Conservation (phyloP, 1,139 yeast species). For the Hanseniaspora uvarum region DNA sequence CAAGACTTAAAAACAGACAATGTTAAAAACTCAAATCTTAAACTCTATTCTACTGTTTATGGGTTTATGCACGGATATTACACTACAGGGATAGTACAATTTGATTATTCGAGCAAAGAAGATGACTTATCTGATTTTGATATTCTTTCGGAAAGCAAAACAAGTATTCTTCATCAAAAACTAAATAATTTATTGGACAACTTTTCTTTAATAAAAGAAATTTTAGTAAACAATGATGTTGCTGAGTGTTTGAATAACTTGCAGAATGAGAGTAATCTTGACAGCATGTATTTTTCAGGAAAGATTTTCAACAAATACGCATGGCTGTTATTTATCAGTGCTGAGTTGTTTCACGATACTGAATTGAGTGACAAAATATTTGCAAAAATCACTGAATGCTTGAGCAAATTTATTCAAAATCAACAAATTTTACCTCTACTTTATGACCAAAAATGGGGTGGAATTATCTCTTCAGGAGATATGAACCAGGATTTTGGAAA, state of each 20-base stretch:
- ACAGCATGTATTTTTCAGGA: slow-evolving; percentile 69
- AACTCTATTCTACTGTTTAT: slow-evolving; percentile 55
- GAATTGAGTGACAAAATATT: slow-evolving; percentile 40
- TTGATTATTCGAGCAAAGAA: background rate
- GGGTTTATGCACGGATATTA: slow-evolving; percentile 54
- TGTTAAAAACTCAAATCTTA: slow-evolving; percentile 32
- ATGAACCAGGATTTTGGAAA: slow-evolving; percentile 59
- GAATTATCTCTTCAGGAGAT: slow-evolving; percentile 57
- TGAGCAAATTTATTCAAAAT: slow-evolving; percentile 50
- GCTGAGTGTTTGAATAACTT: slow-evolving; percentile 37
- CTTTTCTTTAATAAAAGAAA: slow-evolving; percentile 35
- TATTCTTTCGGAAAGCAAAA: slow-evolving; percentile 31
- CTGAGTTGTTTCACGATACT: slow-evolving; percentile 44
- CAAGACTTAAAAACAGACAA: slow-evolving; percentile 33
- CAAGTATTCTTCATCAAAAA: slow-evolving; percentile 29
- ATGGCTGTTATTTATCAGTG: slow-evolving; percentile 53
- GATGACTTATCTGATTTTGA: slow-evolving; percentile 27
- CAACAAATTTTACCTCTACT: slow-evolving; percentile 46
- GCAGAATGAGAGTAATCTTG: slow-evolving; percentile 49
- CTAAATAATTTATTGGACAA: slow-evolving; percentile 31
- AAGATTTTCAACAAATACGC: slow-evolving; percentile 68
- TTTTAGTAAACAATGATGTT: slow-evolving; percentile 44
- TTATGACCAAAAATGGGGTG: slow-evolving; percentile 63
- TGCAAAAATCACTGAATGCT: slow-evolving; percentile 47
- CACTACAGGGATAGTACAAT: slow-evolving; percentile 32